A percentile compares a stretch with the other conserved stretches of the same genome.
These are phyloP conservation scores for Dothistroma septosporum DNA, from an alignment of 2,329 filamentous ascomycete genomes.

Conservation along the genomic window DNA sequence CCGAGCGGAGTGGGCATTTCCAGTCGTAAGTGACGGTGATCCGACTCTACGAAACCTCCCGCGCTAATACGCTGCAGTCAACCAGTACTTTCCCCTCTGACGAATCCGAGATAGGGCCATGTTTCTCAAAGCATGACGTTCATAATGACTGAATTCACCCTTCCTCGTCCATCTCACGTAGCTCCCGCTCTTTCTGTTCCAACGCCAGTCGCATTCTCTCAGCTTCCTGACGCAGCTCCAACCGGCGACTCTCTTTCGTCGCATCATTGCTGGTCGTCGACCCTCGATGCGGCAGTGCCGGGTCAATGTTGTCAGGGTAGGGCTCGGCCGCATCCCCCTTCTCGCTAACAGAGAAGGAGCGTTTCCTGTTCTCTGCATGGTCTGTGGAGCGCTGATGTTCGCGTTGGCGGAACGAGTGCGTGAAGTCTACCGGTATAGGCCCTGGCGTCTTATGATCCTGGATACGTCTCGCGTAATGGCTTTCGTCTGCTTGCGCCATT, in stretches of 20 bases:
- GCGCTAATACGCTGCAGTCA: not conserved
- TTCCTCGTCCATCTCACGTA: constrained; percentile 45
- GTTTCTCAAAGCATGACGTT: not conserved
- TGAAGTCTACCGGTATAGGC: constrained; percentile 38
- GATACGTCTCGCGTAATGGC: constrained; percentile 20
- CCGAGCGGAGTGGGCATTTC: not conserved
- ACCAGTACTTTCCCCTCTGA: not conserved
- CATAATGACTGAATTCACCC: constrained; percentile 1
- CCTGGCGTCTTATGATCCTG: constrained; percentile 13
- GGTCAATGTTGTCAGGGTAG: constrained; percentile 33
- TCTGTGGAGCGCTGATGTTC: constrained; percentile 21
- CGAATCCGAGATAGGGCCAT: not conserved
- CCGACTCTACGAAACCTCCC: not conserved
- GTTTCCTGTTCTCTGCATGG: constrained; percentile 49
- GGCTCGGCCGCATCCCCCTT: constrained; percentile 12
- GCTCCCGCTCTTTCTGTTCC: constrained; percentile 12
- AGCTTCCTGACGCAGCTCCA: constrained; percentile 65
- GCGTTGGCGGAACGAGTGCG: constrained; percentile 31
- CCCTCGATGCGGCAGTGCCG: constrained; percentile 36
- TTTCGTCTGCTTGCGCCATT: constrained; percentile 5
- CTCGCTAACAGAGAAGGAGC: constrained; percentile 57
- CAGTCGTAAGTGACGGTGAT: not conserved
- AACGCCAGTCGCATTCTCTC: constrained; percentile 51
- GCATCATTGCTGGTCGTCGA: constrained; percentile 4
- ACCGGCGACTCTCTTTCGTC: constrained; percentile 58